phyloP scores from a whole-genome alignment of 2,329 filamentous ascomycete species.

The Ceratocystis cubensis region DNA sequence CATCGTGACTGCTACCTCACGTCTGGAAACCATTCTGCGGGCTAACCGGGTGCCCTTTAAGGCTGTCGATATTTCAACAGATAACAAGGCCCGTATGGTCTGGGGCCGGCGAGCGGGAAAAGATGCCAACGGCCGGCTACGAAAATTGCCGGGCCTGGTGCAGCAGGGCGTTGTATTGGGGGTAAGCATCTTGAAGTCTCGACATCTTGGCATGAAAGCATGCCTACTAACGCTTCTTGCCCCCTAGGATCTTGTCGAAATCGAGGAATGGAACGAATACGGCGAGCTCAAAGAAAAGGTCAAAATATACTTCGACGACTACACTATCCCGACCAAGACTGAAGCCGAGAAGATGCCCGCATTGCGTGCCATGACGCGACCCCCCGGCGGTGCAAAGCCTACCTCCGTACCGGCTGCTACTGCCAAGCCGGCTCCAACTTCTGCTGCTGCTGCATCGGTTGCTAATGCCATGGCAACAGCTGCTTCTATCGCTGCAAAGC shows the following conservation, averaged over 20 bases:
- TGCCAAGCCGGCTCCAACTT: conserved; percentile 22
- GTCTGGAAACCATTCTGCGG: conserved; percentile 89
- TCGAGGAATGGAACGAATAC: conserved; percentile 99
- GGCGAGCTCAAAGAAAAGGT: conserved; percentile 85
- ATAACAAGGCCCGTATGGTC: conserved; percentile 75
- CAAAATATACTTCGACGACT: conserved; percentile 52
- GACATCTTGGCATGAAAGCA: background rate
- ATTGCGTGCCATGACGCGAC: conserved; percentile 21
- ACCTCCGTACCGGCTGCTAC: conserved; percentile 21
- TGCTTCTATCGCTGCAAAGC: conserved; percentile 23
- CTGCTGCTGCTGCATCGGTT: conserved; percentile 22
- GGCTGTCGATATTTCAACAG: conserved; percentile 79
- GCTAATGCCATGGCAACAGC: conserved; percentile 23
- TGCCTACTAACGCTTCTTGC: background rate
- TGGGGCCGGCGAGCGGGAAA: conserved; percentile 81
- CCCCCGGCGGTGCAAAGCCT: conserved; percentile 28
- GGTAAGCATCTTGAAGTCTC: conserved; percentile 43
- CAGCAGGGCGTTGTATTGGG: conserved; percentile 77
- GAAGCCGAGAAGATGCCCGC: conserved; percentile 29
- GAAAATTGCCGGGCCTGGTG: conserved; percentile 79
- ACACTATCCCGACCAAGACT: conserved; percentile 44
- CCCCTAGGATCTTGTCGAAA: conserved; percentile 70
- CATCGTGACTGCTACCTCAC: conserved; percentile 89
- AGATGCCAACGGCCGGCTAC: conserved; percentile 44
- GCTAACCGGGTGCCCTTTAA: conserved; percentile 92